These are phyloP conservation scores for Boletus edulis DNA, from an alignment of 768 basidiomycete genomes.

Conservation along the genomic window DNA sequence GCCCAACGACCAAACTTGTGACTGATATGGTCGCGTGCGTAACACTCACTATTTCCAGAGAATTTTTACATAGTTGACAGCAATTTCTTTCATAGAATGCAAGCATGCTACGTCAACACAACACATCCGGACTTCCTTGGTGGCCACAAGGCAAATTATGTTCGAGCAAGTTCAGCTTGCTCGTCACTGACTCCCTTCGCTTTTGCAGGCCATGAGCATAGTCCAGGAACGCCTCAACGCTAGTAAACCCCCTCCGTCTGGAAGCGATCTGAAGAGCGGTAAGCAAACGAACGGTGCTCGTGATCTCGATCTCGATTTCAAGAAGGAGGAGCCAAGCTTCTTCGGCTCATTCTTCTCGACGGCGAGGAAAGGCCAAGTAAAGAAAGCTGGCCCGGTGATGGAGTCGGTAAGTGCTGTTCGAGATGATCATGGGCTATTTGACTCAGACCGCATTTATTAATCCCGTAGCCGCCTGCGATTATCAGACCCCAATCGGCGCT, in stretches of 20 bases:
- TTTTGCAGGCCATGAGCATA: slow-evolving; percentile 75
- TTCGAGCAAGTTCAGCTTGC: not conserved
- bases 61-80: not conserved
- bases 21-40: slow-evolving; percentile 87
- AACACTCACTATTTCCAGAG: not conserved
- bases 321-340: slow-evolving; percentile 89
- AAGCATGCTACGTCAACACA: slow-evolving; percentile 98
- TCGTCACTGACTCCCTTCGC: not conserved
- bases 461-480: slow-evolving; percentile 66
- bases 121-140: slow-evolving; percentile 98
- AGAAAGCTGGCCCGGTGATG: slow-evolving; percentile 59
- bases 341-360: slow-evolving; percentile 94
- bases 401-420: slow-evolving; percentile 45
- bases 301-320: slow-evolving; percentile 88
- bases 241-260: slow-evolving; percentile 62
- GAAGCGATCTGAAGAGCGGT: slow-evolving; percentile 64
- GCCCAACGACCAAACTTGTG: slow-evolving; percentile 93
- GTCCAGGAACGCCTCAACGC: slow-evolving; percentile 81
- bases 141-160: slow-evolving; percentile 71
- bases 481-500: slow-evolving; percentile 90
- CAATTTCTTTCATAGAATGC: slow-evolving; percentile 62
- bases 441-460: not conserved
- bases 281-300: slow-evolving; percentile 83
- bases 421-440: slow-evolving; percentile 13
- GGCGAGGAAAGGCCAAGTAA: slow-evolving; percentile 56